Evolutionary conservation across 306 rosid species (phyloP).

Genomic region (Quercus alba): DNA sequence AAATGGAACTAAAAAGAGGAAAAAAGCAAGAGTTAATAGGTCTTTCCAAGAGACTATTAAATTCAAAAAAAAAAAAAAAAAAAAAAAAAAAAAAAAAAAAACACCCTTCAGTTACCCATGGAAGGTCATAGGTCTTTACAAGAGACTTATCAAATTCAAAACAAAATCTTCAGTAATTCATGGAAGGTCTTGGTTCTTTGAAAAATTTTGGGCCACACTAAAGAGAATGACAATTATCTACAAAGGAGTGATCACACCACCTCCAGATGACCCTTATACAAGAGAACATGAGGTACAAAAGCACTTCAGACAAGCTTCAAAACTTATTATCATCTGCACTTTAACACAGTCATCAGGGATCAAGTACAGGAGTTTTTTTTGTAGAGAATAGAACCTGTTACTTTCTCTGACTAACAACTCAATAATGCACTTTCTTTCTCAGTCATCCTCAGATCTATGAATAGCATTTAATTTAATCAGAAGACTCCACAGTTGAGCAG

Average conservation of each 20-base stretch:
- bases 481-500: not conserved
- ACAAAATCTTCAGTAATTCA: not conserved
- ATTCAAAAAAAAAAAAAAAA: not conserved
- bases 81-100: too few species aligned
- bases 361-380: not conserved
- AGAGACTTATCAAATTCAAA: not conserved
- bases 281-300: not conserved
- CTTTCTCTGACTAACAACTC: not conserved
- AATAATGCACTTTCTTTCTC: not conserved
- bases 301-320: slow-evolving; percentile 2
- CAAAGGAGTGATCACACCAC: not conserved
- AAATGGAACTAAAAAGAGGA: slow-evolving; percentile 62
- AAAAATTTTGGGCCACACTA: not conserved
- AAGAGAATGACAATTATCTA: not conserved
- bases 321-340: not conserved
- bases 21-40: not conserved
- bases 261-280: not conserved
- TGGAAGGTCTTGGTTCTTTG: not conserved
- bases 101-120: not conserved
- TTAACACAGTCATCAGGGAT: not conserved
- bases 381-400: not conserved
- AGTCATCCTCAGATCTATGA: not conserved
- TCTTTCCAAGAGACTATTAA: not conserved
- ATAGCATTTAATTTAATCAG: not conserved
- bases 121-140: not conserved